Conservation (phyloP, 2,329 filamentous ascomycete species). For the Pochonia chlamydosporia region DNA sequence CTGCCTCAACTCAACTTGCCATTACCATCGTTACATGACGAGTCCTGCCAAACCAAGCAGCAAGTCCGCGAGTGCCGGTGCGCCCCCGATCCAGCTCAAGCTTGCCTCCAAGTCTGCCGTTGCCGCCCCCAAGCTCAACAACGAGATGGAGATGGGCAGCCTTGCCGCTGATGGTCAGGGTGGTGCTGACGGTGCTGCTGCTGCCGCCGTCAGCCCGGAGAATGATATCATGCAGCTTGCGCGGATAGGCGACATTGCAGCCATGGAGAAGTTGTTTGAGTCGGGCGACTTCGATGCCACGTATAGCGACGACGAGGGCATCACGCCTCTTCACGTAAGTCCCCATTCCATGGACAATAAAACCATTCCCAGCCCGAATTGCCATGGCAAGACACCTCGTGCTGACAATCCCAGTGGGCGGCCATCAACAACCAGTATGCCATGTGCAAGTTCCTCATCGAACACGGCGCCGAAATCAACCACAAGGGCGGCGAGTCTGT, state of each 20-base stretch:
- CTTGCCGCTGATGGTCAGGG: constrained; percentile 30
- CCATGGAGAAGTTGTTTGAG: constrained; percentile 87
- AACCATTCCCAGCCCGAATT: constrained; percentile 12
- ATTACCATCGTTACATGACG: constrained; percentile 29
- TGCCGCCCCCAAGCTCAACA: constrained; percentile 51
- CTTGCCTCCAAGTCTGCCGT: constrained; percentile 48
- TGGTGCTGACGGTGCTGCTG: not conserved
- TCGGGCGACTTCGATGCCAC: constrained; percentile 74
- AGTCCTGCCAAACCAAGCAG: constrained; percentile 30
- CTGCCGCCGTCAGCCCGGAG: constrained; percentile 26
- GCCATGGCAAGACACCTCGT: constrained; percentile 5
- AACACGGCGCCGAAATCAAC: constrained; percentile 81
- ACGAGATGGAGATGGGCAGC: constrained; percentile 49
- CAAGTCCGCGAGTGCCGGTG: constrained; percentile 27
- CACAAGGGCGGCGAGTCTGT: constrained; percentile 92
- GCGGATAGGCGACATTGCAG: constrained; percentile 75
- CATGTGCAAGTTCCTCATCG: constrained; percentile 92
- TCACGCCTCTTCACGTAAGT: constrained; percentile 90
- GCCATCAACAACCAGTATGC: constrained; percentile 98
- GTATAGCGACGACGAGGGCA: constrained; percentile 84
- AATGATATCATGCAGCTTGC: constrained; percentile 96
- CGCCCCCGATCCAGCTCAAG: constrained; percentile 45
- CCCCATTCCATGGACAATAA: no score
- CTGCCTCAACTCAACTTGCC: not conserved
- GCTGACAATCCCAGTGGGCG: constrained; percentile 66